Conservation (phyloP, 805 yeast genomes). For the Cyberlindnera galapagoensis region DNA sequence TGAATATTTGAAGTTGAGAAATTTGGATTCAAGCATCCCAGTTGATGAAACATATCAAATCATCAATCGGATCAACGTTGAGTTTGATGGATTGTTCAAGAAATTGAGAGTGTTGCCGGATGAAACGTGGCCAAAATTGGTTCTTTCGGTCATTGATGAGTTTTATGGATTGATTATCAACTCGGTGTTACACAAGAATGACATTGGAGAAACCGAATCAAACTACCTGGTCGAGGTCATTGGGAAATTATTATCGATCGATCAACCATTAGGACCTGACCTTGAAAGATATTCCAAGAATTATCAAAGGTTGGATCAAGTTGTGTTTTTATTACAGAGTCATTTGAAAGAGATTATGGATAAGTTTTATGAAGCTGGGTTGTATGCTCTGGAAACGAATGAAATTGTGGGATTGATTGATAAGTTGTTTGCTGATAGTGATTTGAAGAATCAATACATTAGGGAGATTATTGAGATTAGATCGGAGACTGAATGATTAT, state of each 20-base stretch:
- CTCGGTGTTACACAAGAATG: constrained; percentile 10
- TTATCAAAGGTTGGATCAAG: constrained; percentile 17
- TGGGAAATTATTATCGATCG: constrained; percentile 11
- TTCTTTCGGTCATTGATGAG: constrained; percentile 14
- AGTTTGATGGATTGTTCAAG: constrained; percentile 5
- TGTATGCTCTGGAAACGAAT: constrained; percentile 30
- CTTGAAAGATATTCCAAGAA: constrained; percentile 10
- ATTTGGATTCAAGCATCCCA: constrained; percentile 16
- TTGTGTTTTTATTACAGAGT: constrained; percentile 20
- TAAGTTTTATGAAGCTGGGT: constrained; percentile 34
- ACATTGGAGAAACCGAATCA: constrained; percentile 21
- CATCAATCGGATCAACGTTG: constrained; percentile 11
- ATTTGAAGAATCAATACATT: constrained; percentile 27
- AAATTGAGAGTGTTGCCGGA: constrained; percentile 6
- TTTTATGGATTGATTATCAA: constrained; percentile 16
- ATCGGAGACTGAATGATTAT: constrained; percentile 1
- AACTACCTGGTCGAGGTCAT: constrained; percentile 18
- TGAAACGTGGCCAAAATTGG: constrained; percentile 4
- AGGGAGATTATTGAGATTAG: constrained; percentile 42
- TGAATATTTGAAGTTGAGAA: constrained; percentile 7
- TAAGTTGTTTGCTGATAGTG: constrained; percentile 35
- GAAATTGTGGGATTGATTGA: constrained; percentile 32
- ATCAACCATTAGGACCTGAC: constrained; percentile 9
- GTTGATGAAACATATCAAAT: constrained; percentile 10
- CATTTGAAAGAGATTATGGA: constrained; percentile 37